Percentiles rank a stretch among this genome's conserved stretches.
These are phyloP conservation scores for Amorphotheca resinae DNA, from an alignment of 495 filamentous ascomycete species.

Conservation along the genomic window DNA sequence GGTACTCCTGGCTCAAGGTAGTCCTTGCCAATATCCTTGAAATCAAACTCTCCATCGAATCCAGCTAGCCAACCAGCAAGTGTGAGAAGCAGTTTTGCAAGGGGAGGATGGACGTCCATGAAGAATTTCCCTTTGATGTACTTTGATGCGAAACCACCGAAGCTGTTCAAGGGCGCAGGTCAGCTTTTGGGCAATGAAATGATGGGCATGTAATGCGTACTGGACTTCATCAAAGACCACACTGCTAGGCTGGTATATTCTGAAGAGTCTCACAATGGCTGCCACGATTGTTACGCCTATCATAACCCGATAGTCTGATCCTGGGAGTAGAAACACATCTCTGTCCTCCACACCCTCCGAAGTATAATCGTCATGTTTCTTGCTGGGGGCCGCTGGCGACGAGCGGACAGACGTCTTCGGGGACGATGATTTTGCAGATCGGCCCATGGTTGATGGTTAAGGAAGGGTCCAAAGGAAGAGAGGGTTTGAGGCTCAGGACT, in stretches of 20 bases:
- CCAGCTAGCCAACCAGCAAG: constrained; percentile 92
- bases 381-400: constrained; percentile 1
- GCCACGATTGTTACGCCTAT: constrained; percentile 61
- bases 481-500: constrained; percentile 7
- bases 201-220: constrained; percentile 38
- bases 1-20: constrained; percentile 90
- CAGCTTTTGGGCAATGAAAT: background rate
- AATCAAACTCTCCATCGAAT: constrained; percentile 91
- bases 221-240: constrained; percentile 99
- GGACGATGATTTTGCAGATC: constrained; percentile 11
- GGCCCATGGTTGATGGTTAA: constrained; percentile 13
- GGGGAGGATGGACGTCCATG: constrained; percentile 98
- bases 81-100: constrained; percentile 91
- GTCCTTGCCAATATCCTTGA: constrained; percentile 99
- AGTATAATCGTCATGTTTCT: constrained; percentile 37
- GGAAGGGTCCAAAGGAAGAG: background rate
- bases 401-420: constrained; percentile 1
- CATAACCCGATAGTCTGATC: constrained; percentile 69
- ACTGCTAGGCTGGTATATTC: constrained; percentile 90
- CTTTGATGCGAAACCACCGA: constrained; percentile 94
- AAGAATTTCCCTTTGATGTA: constrained; percentile 99
- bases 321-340: constrained; percentile 61
- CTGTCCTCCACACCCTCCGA: constrained; percentile 56
- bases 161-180: constrained; percentile 37
- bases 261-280: constrained; percentile 73